Conservation (phyloP, 257 asterid genomes). For the Nicotiana noctiflora region DNA sequence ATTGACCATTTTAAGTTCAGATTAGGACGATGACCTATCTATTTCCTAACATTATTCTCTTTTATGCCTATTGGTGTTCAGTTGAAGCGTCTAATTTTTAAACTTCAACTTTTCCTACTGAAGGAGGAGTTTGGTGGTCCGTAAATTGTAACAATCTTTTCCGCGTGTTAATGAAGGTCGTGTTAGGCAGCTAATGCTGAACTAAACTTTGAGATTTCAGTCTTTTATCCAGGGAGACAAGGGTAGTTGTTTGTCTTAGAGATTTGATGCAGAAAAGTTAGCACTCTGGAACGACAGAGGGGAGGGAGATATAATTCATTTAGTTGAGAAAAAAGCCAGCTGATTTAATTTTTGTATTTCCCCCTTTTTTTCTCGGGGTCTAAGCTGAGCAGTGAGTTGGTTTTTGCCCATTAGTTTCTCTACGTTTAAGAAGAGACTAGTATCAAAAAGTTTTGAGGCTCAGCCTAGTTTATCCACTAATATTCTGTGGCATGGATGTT, state of each 20-base stretch:
- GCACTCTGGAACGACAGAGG: background rate
- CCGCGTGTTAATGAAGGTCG: background rate
- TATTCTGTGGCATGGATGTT: background rate
- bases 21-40: background rate
- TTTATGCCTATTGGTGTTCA: background rate
- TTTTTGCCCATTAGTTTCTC: background rate
- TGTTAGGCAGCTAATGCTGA: background rate
- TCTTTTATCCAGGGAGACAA: background rate
- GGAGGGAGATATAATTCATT: background rate
- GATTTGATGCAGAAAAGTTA: background rate
- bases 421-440: background rate
- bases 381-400: background rate
- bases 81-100: background rate
- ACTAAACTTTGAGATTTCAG: background rate
- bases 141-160: background rate
- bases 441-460: background rate
- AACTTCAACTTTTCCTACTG: background rate
- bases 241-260: background rate
- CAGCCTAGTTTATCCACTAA: background rate
- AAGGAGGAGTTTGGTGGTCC: background rate
- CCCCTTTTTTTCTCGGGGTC: background rate
- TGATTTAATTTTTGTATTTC: background rate
- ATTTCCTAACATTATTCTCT: background rate
- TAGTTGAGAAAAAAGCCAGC: background rate
- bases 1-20: background rate